Percentiles rank a stretch among this genome's conserved stretches.
Evolutionary conservation across 2,329 filamentous ascomycete genomes (phyloP).

Genomic region (Eutypella sp.): DNA sequence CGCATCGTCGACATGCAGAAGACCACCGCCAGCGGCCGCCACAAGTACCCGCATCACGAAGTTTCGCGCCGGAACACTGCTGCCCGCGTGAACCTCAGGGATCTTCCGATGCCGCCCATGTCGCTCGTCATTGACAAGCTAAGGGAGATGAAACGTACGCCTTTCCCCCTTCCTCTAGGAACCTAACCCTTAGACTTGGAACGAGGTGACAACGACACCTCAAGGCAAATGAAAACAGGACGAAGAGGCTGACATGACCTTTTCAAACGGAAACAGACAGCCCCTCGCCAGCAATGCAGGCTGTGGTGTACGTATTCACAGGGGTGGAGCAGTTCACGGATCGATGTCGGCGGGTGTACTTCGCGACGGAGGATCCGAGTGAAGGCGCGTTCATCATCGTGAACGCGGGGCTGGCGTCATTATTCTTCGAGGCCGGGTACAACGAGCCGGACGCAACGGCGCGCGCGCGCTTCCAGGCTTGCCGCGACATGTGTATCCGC

Average conservation of each 20-base stretch:
- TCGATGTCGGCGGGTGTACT: conserved; percentile 45
- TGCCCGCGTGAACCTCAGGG: conserved; percentile 42
- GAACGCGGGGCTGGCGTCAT: conserved; percentile 25
- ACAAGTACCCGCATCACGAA: background rate
- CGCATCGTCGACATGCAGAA: conserved; percentile 50
- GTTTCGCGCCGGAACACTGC: conserved; percentile 38
- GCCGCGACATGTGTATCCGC: conserved; percentile 22
- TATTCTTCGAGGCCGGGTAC: conserved; percentile 28
- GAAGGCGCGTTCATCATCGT: conserved; percentile 43
- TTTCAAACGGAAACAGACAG: conserved; percentile 27
- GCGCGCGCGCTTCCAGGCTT: conserved; percentile 21
- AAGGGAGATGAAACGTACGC: conserved; percentile 42
- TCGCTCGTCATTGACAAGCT: conserved; percentile 43
- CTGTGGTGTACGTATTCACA: conserved; percentile 45
- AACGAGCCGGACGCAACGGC: conserved; percentile 14
- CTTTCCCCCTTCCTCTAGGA: background rate
- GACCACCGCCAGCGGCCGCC: background rate
- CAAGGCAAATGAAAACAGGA: no score
- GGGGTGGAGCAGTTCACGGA: conserved; percentile 45
- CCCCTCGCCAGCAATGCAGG: conserved; percentile 42
- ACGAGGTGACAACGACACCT: background rate
- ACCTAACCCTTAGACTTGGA: background rate
- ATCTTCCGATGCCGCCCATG: conserved; percentile 51
- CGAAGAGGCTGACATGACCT: no score
- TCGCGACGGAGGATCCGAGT: conserved; percentile 45